phyloP scores from a whole-genome alignment of 192 early-diverging fungal genomes.

The Geosiphon pyriformis region DNA sequence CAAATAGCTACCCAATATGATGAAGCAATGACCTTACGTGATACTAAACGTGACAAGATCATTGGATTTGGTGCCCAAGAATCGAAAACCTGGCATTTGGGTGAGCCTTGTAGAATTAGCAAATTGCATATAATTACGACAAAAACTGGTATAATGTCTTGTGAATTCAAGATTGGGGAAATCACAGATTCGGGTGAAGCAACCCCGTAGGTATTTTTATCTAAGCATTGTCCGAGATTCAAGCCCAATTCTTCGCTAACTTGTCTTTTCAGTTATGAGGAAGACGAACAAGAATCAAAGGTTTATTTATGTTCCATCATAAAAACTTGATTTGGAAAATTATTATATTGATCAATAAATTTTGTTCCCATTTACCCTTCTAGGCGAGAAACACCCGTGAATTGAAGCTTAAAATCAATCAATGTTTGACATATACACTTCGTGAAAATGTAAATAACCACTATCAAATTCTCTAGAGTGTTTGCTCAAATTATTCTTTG shows the following conservation, averaged over 20 bases:
- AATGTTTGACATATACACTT: slow-evolving; percentile 15
- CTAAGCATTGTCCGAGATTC: background rate
- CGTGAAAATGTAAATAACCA: background rate
- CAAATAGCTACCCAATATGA: slow-evolving; percentile 4
- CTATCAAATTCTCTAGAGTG: background rate
- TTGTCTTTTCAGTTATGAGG: background rate
- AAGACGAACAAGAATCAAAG: slow-evolving; percentile 18
- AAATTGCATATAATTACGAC: slow-evolving; percentile 12
- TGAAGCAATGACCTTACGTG: slow-evolving; percentile 7
- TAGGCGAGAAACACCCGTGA: background rate
- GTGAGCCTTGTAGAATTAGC: background rate
- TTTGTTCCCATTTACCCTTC: background rate
- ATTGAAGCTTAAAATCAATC: slow-evolving; percentile 19
- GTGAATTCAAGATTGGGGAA: slow-evolving; percentile 1
- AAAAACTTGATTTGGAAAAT: background rate
- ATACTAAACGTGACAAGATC: slow-evolving; percentile 12
- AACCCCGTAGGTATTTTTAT: background rate
- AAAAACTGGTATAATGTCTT: slow-evolving; percentile 22
- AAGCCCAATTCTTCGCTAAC: background rate
- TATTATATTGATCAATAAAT: background rate
- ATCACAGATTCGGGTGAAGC: background rate
- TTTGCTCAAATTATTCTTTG: background rate
- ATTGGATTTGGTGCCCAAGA: slow-evolving; percentile 17
- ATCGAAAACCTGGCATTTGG: slow-evolving; percentile 4
- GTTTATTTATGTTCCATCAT: background rate